Base-by-base conservation (phyloP, 768 basidiomycete genomes). In the Mycena alexandri region DNA sequence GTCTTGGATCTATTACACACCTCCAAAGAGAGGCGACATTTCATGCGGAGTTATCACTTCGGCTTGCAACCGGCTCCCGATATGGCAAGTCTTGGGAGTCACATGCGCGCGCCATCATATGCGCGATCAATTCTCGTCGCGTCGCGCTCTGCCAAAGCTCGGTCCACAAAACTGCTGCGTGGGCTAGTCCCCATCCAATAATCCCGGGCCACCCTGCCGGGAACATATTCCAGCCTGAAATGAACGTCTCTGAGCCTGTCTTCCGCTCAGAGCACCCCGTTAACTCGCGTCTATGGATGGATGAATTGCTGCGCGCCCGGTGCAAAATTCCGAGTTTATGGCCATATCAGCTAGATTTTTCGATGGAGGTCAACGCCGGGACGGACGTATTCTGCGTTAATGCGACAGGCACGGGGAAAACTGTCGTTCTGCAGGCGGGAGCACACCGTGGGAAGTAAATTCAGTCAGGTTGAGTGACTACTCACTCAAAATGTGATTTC, bases 331-430 rank as follows among this genome's bases (percentile, higher is more conserved):
- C 29, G 12, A 24, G 4, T 16, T 12, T 25, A 24, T n/a, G 24
- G 12, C 34, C 52, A n/a, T 54, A 38, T 14, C 52, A 46, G 54
- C 52, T 54, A 7, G 52, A 54, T 2, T 14, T 54, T 5, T 21
- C n/a, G 36, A 10, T 54, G 24, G 62, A 64, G 19, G 34, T 71
- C 12, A 16, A 46, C 34, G 14, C 42, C 17, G 52, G 52, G 29
- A 51, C 22, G 7, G 67, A 71, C 48, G 41, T 71, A 5, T 71
- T 71, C 51, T 36, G 57, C 17, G 56, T 61, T 17, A 55, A 51
- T 13, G 61, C 70, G 10, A 68, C 67, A 2, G 67, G 61, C n/a
- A 53, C 34, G 29, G 70, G 70, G 19, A 71, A 71, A 55, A 71
- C 70, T 8, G 55, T 68, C 16, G 51, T 69, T 24, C 44, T 69